Evolutionary conservation across 257 asterid species (phyloP), one percentile per base, ranked within the genome.

Genomic region (Sherardia arvensis): DNA sequence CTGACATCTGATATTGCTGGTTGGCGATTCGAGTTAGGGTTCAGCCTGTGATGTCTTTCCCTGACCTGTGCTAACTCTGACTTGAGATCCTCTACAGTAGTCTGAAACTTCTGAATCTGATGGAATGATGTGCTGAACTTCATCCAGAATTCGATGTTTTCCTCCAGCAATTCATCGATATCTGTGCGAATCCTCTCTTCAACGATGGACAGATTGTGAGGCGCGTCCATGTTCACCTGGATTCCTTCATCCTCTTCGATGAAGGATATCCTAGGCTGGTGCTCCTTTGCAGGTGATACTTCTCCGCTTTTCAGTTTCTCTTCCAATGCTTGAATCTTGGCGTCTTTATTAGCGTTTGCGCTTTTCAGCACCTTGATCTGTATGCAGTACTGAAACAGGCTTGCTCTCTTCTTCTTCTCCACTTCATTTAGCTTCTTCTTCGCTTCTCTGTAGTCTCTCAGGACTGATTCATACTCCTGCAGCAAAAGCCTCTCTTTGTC

Each of bases 61-160:
- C 58, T 77, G 63, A 71, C 71, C 61, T 66, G 71, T 3, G 48
- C 66, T 32, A 77, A 23, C 71, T 80, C 85, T 9, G 60, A 79
- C 58, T 68, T 73, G 57, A 80, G 69, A 66, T 77, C 82, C 61
- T 55, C 49, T 12, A 66, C 69, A 1, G 76, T 29, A 18, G 75
- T 77, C 53, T 69, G 76, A 27, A 77, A 80, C 56, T 77, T 80
- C 7, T 69, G 72, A 45, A 77, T 59, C 51, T 77, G 85, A 33
- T 74, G 76, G 65, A 71, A 74, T 27, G 80, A 66, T 60, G 72
- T 61, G 70, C 85, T 80, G 59, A 80, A 80, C 62, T 74, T 80
- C 74, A 76, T 78, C 85, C 85, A 80, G 71, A 80, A 74, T 26
- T 74, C 80, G 62, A 80, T 71, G 70, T 80, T 80, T 54, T 80